phyloP scores from a whole-genome alignment of 148 eudicot species.

The Bassia scoparia region DNA sequence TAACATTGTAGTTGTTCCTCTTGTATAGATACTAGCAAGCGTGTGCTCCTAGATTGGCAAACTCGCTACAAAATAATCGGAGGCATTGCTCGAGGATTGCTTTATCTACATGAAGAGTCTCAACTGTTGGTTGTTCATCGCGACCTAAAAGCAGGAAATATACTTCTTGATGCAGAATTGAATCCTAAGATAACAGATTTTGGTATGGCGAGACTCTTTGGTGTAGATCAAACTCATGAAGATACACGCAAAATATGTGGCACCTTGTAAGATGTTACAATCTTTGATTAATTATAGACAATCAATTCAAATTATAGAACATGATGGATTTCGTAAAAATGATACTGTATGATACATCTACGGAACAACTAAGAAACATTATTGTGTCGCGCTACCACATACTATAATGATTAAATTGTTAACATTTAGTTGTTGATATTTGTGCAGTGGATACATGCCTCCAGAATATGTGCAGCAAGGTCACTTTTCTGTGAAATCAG shows the following conservation, averaged over 20 bases:
- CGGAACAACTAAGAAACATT: too few species aligned
- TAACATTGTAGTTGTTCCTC: background rate
- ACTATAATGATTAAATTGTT: too few species aligned
- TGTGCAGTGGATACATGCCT: conserved; percentile 52
- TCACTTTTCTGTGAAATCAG: conserved; percentile 43
- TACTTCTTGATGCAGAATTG: conserved; percentile 36
- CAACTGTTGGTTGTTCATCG: conserved; percentile 32
- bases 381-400: too few species aligned
- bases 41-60: conserved; percentile 28
- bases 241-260: conserved; percentile 38
- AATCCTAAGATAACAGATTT: conserved; percentile 41
- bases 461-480: conserved; percentile 48
- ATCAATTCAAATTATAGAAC: too few species aligned
- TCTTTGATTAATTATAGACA: too few species aligned
- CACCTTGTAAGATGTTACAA: too few species aligned
- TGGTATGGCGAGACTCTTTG: conserved; percentile 36
- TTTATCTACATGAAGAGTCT: conserved; percentile 38
- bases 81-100: conserved; percentile 34
- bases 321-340: too few species aligned
- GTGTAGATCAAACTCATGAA: conserved; percentile 35
- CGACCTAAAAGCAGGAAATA: conserved; percentile 31
- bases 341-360: too few species aligned
- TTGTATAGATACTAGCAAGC: conserved; percentile 42
- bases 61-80: conserved; percentile 31
- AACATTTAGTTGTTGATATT: too few species aligned